phyloP scores from a whole-genome alignment of 345 rosid species.

The Lumnitzera racemosa region DNA sequence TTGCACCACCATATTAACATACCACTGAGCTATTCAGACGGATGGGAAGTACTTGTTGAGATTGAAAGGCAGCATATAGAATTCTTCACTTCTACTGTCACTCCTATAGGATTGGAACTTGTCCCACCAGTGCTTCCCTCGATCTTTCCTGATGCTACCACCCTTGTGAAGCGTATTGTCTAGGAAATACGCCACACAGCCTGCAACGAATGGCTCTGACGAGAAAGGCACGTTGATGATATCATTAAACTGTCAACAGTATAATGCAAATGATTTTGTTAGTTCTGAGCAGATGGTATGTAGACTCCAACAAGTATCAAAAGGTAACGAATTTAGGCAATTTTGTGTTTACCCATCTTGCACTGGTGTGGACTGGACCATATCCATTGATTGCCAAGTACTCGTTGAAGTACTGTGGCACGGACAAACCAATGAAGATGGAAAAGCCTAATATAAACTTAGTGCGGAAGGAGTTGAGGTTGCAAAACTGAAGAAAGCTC shows the following conservation, averaged over 20 bases:
- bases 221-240: slow-evolving; percentile 90
- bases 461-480: slow-evolving; percentile 87
- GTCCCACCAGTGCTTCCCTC: slow-evolving; percentile 99
- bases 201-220: slow-evolving; percentile 90
- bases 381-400: slow-evolving; percentile 76
- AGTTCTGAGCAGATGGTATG: neutral
- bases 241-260: slow-evolving; percentile 72
- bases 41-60: slow-evolving; percentile 92
- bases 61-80: slow-evolving; percentile 84
- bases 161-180: slow-evolving; percentile 72
- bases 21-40: slow-evolving; percentile 25
- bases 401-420: slow-evolving; percentile 94
- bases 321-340: neutral
- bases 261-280: slow-evolving; percentile 1
- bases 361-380: slow-evolving; percentile 80
- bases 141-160: slow-evolving; percentile 53
- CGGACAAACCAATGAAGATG: slow-evolving; percentile 75
- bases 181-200: slow-evolving; percentile 66
- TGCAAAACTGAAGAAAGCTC: slow-evolving; percentile 89
- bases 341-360: slow-evolving; percentile 74
- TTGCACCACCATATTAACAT: neutral
- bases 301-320: too few species aligned
- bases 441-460: slow-evolving; percentile 87
- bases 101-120: slow-evolving; percentile 61
- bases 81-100: slow-evolving; percentile 78